Evolutionary conservation across 805 yeast species (phyloP), one percentile per base, ranked within the genome.

Genomic region (Saccharomyces jurei): DNA sequence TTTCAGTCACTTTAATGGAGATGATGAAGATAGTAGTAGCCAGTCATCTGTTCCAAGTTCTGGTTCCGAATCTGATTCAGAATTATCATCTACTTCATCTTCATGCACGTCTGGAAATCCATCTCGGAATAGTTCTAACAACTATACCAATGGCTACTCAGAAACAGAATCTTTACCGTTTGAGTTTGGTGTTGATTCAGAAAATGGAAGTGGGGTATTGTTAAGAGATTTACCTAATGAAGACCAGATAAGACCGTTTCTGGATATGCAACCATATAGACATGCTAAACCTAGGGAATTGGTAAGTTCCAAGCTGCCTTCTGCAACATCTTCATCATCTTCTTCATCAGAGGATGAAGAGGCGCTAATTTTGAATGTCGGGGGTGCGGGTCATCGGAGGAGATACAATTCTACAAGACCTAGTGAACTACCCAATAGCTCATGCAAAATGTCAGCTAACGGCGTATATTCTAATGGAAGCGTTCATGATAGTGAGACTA

Each of bases 111-210:
- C 41, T 31, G 10, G 22, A 6, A 28, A 8, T 22, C 25, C 17
- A 50, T 28, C 22, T 27, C 41, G 41, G 25, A 36, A 36, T 17
- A 36, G 44, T 4, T 36, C 44, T 6, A 36, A 21, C 22, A 53
- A 54, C n/a, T 57, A 58, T 41, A 52, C 17, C 10, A 36, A 21
- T 36, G 44, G 22, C 21, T 17, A 17, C 17, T 36, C 44, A 6
- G 44, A 59, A 41, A 48, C 65, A 4, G 71, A 65, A 28, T 67
- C 71, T 1, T 48, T 64, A 17, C 71, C 69, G 2, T 64, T 64
- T 56, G 71, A 70, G 54, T 69, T 69, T 55, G 70, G 62, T 6
- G 54, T 63, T n/a, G 69, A 67, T 22, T 63, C 67, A 6, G 64
- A 56, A 30, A 60, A 60, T 51, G 66, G 62, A 4, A 64, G 66